Evolutionary conservation across 2,329 filamentous ascomycete genomes (phyloP), one percentile per base, ranked within the genome.

Genomic region (Paracamarosporium sp.): DNA sequence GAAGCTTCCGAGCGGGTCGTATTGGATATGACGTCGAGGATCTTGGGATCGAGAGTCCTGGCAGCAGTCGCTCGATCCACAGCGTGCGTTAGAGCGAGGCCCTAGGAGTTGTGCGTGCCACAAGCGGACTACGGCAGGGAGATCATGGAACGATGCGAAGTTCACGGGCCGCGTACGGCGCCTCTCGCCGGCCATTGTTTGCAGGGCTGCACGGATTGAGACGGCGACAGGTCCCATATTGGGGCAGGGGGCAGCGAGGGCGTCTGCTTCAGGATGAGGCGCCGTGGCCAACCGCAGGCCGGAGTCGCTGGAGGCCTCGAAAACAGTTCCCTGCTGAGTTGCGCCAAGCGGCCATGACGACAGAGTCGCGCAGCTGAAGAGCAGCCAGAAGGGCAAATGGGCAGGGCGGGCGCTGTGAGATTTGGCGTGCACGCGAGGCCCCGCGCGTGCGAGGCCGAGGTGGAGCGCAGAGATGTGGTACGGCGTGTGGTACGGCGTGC

Each of bases 311-410:
- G 50, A 56, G 62, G 58, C 58, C 56, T 65, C 56, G 62, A 66
- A 59, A 56, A 56, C 56, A 63, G 57, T 71, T 70, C 70, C 71
- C 63, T 72, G 72, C 62, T 62, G 64, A 36, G 4, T 8, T 27
- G 46, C 61, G 70, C 71, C 67, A 71, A 68, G 68, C 51, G 13
- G 47, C 53, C 51, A 73, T 76, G 72, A 75, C 71, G 71, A 73
- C 62, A 71, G 63, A 22, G 38, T 56, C 46, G 52, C 53, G 58
- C n/a, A 69, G 67, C 66, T 68, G 66, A 70, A 61, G 43, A 55
- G 55, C 55, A 50, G 41, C 50, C 62, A 46, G 44, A 51, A 61
- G 47, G 60, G 61, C 60, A 66, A 62, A 62, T 61, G 64, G 60
- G 56, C 56, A 62, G 60, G 60, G 64, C 59, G 57, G 56, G 22